Conservation (phyloP, 2,329 filamentous ascomycete species). For the Pyrenochaeta sp. region DNA sequence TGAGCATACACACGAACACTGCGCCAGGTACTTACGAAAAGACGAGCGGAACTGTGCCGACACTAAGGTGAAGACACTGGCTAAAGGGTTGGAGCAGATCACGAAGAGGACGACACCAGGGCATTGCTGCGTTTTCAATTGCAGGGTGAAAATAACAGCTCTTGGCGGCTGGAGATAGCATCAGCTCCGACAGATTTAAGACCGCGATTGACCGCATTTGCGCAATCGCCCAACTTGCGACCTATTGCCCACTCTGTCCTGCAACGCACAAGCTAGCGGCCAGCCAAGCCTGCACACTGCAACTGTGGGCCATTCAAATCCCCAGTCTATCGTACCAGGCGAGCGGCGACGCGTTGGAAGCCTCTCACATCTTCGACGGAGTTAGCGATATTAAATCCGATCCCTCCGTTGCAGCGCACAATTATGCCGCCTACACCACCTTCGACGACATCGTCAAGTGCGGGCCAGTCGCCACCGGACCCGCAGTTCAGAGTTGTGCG, state of each 20-base stretch:
- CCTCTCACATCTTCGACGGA: constrained; percentile 25
- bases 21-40: background rate
- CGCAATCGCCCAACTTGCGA: constrained; percentile 16
- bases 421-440: constrained; percentile 79
- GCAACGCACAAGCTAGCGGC: constrained; percentile 11
- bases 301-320: constrained; percentile 2
- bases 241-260: constrained; percentile 21
- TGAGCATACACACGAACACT: constrained; percentile 1
- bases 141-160: constrained; percentile 7
- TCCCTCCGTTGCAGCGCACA: constrained; percentile 11
- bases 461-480: constrained; percentile 84
- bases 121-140: constrained; percentile 25
- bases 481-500: constrained; percentile 87
- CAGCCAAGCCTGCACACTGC: constrained; percentile 9
- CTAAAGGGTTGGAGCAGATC: constrained; percentile 13
- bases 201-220: constrained; percentile 28
- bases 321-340: constrained; percentile 6
- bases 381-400: constrained; percentile 33
- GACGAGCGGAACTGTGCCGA: background rate
- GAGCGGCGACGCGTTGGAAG: constrained; percentile 7
- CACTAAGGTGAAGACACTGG: background rate
- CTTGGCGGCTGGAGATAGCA: constrained; percentile 41
- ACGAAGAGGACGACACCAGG: constrained; percentile 15
- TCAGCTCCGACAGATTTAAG: constrained; percentile 38
- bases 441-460: constrained; percentile 78